A percentile compares a stretch with the other conserved stretches of the same genome.
These are phyloP conservation scores for Wakefieldia striispora DNA, from an alignment of 768 basidiomycete genomes.

Conservation along the genomic window DNA sequence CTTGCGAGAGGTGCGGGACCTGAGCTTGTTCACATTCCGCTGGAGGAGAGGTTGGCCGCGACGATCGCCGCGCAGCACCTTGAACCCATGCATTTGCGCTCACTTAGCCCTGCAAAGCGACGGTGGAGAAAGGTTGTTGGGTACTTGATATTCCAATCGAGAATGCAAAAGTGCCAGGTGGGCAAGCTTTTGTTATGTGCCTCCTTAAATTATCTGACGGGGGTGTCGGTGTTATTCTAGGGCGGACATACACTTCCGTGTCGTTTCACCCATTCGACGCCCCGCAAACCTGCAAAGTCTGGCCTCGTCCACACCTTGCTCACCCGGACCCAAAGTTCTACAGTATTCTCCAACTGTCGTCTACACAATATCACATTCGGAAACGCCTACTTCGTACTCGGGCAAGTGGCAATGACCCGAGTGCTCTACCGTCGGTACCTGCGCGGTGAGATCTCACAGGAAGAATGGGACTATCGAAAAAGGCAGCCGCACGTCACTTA, in stretches of 20 bases:
- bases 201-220: too few relatives aligned
- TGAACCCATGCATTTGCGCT: constrained; percentile 27
- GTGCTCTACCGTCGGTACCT: constrained; percentile 47
- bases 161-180: constrained; percentile 37
- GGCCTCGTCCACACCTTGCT: constrained; percentile 23
- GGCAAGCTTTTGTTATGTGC: background rate
- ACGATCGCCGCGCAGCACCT: constrained; percentile 39
- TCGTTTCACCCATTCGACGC: constrained; percentile 35
- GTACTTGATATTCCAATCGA: constrained; percentile 33
- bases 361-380: constrained; percentile 48
- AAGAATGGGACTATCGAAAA: constrained; percentile 53
- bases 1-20: constrained; percentile 20
- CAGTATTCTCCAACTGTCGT: constrained; percentile 40
- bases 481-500: constrained; percentile 46
- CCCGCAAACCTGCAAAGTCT: constrained; percentile 37
- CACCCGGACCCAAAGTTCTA: constrained; percentile 28
- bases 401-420: constrained; percentile 52
- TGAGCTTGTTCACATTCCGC: constrained; percentile 16
- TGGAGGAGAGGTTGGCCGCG: constrained; percentile 42
- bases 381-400: constrained; percentile 46
- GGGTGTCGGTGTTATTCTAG: constrained; percentile 26
- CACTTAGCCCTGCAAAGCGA: constrained; percentile 34
- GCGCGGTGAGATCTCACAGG: constrained; percentile 44
- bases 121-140: constrained; percentile 49
- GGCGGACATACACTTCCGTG: constrained; percentile 59